Evolutionary conservation across 2,329 filamentous ascomycete species (phyloP).

Genomic region (Xylariaceae sp.): DNA sequence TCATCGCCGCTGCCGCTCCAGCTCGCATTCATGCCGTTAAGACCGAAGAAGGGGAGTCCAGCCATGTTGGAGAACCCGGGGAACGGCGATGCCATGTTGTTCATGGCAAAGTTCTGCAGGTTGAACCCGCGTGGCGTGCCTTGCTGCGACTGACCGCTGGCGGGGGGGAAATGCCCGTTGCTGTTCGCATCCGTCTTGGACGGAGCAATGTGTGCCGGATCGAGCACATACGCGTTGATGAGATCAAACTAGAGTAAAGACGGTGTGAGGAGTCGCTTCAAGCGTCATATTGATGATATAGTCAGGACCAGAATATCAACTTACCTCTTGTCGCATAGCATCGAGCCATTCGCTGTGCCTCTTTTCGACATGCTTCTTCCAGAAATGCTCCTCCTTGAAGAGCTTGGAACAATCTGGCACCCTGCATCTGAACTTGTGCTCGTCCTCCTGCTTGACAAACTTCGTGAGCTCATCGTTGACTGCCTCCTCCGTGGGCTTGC

Average conservation of each 20-base stretch:
- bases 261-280: slow-evolving; percentile 30
- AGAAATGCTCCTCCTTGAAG: slow-evolving; percentile 96
- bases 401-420: slow-evolving; percentile 93
- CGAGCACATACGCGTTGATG: slow-evolving; percentile 89
- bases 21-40: slow-evolving; percentile 37
- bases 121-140: slow-evolving; percentile 93
- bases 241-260: slow-evolving; percentile 70
- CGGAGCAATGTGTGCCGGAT: slow-evolving; percentile 90
- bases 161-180: slow-evolving; percentile 88
- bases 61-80: slow-evolving; percentile 58
- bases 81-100: slow-evolving; percentile 52
- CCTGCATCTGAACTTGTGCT: slow-evolving; percentile 94
- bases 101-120: slow-evolving; percentile 64
- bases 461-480: slow-evolving; percentile 80
- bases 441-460: slow-evolving; percentile 94
- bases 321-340: slow-evolving; percentile 74
- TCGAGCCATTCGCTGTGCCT: slow-evolving; percentile 86
- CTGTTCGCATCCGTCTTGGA: slow-evolving; percentile 90
- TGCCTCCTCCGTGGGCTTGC: slow-evolving; percentile 79
- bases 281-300: too few relatives aligned
- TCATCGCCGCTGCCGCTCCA: slow-evolving; percentile 48
- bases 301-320: too few relatives aligned
- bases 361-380: slow-evolving; percentile 97
- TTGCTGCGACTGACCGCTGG: slow-evolving; percentile 66
- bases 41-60: slow-evolving; percentile 38